A percentile compares a stretch with the other conserved stretches of the same genome.
Evolutionary conservation across 169 alveolate genomes (phyloP).

Genomic region (Cryptosporidium andersoni): DNA sequence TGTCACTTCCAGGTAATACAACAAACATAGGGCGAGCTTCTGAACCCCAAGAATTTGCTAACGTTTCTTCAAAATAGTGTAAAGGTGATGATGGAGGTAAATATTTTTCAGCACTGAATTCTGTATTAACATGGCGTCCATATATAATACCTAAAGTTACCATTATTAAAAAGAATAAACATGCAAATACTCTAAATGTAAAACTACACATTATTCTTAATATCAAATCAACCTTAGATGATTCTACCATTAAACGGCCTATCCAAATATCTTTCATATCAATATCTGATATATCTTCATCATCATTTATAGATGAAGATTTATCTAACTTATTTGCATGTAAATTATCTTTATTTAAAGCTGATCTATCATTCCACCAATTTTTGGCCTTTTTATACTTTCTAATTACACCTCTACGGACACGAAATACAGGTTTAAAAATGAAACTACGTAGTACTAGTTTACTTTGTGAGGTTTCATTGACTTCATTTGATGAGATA

Average conservation of each 20-base stretch:
- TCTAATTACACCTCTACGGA: conserved; percentile 43
- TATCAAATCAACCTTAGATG: conserved; percentile 59
- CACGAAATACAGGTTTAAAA: conserved; percentile 22
- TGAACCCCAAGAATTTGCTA: conserved; percentile 56
- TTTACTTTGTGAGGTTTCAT: conserved; percentile 15
- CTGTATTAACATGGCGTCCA: conserved; percentile 43
- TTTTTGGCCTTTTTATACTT: conserved; percentile 53
- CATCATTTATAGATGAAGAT: background rate
- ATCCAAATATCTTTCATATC: conserved; percentile 65
- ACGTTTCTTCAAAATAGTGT: conserved; percentile 54
- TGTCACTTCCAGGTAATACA: conserved; percentile 53
- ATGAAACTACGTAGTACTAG: conserved; percentile 27
- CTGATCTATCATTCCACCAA: conserved; percentile 61
- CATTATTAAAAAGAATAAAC: conserved; percentile 25
- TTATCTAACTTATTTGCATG: background rate
- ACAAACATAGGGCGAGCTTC: conserved; percentile 58
- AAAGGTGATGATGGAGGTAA: conserved; percentile 62
- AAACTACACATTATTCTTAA: conserved; percentile 66
- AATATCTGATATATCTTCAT: background rate
- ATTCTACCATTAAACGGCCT: conserved; percentile 66
- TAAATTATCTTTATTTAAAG: background rate
- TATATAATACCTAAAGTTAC: conserved; percentile 35
- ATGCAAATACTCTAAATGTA: conserved; percentile 65
- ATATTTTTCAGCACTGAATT: conserved; percentile 56
- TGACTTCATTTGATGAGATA: background rate